phyloP scores from a whole-genome alignment of 441 rosid genomes.

The Viola pubescens region DNA sequence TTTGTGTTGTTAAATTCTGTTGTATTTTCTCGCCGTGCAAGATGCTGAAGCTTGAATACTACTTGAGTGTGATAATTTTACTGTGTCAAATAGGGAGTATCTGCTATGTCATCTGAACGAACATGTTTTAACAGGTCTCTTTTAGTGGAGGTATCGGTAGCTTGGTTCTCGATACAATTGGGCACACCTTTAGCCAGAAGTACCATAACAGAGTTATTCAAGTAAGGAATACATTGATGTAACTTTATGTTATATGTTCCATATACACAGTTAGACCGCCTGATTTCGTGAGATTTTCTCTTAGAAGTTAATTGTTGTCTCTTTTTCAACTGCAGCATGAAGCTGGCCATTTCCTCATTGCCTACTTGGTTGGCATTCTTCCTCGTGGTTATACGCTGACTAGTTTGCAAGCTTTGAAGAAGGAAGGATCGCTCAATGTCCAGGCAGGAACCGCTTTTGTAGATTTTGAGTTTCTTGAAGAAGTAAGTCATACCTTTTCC shows the following conservation, averaged over 20 bases:
- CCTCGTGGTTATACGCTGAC: slow-evolving; percentile 70
- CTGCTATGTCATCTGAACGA: background rate
- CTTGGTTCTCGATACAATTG: slow-evolving; percentile 75
- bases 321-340: slow-evolving; percentile 50
- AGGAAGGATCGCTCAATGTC: slow-evolving; percentile 85
- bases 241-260: too few species aligned
- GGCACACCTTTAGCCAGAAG: slow-evolving; percentile 65
- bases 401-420: slow-evolving; percentile 69
- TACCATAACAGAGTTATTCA: slow-evolving; percentile 79
- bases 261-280: too few species aligned
- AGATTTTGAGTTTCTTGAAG: slow-evolving; percentile 81
- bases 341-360: slow-evolving; percentile 91
- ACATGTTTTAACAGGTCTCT: slow-evolving; percentile 40
- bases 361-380: slow-evolving; percentile 75
- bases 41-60: too few species aligned
- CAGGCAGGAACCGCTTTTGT: slow-evolving; percentile 93
- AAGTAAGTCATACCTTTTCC: slow-evolving; percentile 34
- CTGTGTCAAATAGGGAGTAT: background rate
- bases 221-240: slow-evolving; percentile 23
- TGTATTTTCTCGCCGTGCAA: too few species aligned
- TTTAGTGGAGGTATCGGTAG: slow-evolving; percentile 75
- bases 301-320: background rate
- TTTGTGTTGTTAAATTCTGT: too few species aligned
- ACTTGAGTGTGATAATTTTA: background rate
- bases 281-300: background rate